Base-by-base conservation (phyloP, 495 filamentous ascomycete species). In the Neurospora sublineolata region DNA sequence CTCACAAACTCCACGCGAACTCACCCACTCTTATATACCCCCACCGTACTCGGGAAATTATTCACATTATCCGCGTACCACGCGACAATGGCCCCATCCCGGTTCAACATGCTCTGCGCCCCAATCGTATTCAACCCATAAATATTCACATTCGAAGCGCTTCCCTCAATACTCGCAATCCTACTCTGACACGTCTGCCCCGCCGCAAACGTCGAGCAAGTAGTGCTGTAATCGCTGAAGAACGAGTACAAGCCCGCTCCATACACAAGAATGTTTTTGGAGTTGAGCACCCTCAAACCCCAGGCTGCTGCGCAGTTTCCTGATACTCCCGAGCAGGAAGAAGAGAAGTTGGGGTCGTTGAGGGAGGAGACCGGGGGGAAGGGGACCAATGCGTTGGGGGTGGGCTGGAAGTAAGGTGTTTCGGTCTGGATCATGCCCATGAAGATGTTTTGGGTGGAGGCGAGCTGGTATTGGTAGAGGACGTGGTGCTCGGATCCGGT, bases 371-470 rank as follows among this genome's bases (percentile, higher is more conserved):
- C 80, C 1, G 80, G 72, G 1, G 78, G 81, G 80, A 89, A 92
- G 9, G 90, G 89, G 8, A 84, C 77, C 23, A 83, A 83, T 11
- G 89, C 90, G 70, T 84, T 80, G 18, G 91, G 90, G 33, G 81
- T 84, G 5, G 91, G 90, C 78, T 91, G 88, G 77, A 89, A 93
- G 73, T 83, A 79, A 75, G 90, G 91, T 1, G 93, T 93, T 80
- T 96, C 93, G 9, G 93, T 93, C 75, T 97, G 93, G 76, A 94
- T 89, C 78, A 91, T 87, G 23, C 90, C 90, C 78, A 88, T 89
- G 77, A 89, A 90, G 69, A 94, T 83, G 73, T 92, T 89, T 75
- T 87, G 82, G 5, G 92, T 91, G 67, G 86, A 86, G 68, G 84
- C 81, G 73, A 95, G 83, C 72, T 95, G 91, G 84, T 94, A 96